Conservation (phyloP, 768 basidiomycete species). For the Amanita fuliginea region DNA sequence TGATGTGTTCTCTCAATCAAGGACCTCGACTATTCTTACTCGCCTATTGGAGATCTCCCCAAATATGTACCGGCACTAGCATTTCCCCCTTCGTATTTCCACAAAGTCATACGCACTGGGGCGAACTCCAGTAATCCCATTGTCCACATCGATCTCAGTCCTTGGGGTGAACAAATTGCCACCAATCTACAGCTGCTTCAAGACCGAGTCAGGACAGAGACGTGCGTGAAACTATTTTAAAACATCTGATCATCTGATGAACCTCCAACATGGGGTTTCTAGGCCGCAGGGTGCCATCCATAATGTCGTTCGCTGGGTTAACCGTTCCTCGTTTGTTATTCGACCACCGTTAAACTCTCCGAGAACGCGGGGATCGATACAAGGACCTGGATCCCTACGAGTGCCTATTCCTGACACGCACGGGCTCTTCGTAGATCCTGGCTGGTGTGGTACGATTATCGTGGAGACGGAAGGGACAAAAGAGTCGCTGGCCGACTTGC, state of each 20-base stretch:
- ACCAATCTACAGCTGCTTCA: constrained; percentile 66
- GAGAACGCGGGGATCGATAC: constrained; percentile 19
- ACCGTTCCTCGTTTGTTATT: constrained; percentile 68
- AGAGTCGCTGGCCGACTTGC: constrained; percentile 71
- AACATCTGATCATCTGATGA: constrained; percentile 6
- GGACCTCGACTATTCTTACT: constrained; percentile 83
- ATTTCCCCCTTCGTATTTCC: constrained; percentile 84
- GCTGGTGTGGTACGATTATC: constrained; percentile 77
- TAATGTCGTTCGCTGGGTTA: constrained; percentile 78
- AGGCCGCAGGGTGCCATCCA: constrained; percentile 75
- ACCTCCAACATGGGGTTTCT: constrained; percentile 2
- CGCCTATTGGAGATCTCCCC: constrained; percentile 64
- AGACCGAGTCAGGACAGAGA: constrained; percentile 68
- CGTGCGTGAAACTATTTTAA: constrained; percentile 41
- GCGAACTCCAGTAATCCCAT: constrained; percentile 44
- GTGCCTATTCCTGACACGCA: constrained; percentile 45
- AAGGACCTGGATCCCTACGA: constrained; percentile 14
- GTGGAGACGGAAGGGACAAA: constrained; percentile 85
- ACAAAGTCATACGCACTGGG: constrained; percentile 68
- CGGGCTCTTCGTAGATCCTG: constrained; percentile 53
- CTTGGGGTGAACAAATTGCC: constrained; percentile 74
- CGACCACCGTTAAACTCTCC: constrained; percentile 31
- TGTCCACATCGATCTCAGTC: constrained; percentile 60
- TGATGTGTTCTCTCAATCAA: constrained; percentile 17
- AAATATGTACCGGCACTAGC: constrained; percentile 71